Evolutionary conservation across 768 basidiomycete species (phyloP).

Genomic region (Naganishia antarctica): DNA sequence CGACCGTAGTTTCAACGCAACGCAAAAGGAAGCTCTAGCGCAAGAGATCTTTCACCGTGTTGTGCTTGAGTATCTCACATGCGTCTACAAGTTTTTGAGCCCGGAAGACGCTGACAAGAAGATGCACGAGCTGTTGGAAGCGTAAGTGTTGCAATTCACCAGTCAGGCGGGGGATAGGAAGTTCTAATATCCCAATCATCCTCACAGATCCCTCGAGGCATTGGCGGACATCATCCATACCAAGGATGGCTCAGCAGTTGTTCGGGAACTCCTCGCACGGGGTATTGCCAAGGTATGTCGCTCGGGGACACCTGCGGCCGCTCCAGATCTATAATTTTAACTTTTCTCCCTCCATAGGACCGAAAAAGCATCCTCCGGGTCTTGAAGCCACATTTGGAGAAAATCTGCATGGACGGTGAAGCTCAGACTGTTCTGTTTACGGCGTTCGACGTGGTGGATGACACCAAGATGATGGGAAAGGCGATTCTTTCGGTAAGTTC

Average conservation of each 20-base stretch:
- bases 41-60: conserved; percentile 84
- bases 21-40: conserved; percentile 80
- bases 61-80: conserved; percentile 75
- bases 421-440: conserved; percentile 86
- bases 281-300: conserved; percentile 67
- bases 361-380: conserved; percentile 85
- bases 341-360: conserved; percentile 58
- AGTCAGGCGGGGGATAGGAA: no score
- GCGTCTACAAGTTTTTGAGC: conserved; percentile 54
- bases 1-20: conserved; percentile 72
- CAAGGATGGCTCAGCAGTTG: conserved; percentile 78
- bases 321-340: not conserved
- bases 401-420: conserved; percentile 82
- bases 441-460: conserved; percentile 81
- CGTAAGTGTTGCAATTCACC: conserved; percentile 56
- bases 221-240: conserved; percentile 92
- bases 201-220: conserved; percentile 67
- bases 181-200: no score
- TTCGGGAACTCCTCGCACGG: conserved; percentile 74
- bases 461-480: conserved; percentile 84
- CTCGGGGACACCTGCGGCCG: no score
- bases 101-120: conserved; percentile 66
- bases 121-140: conserved; percentile 74
- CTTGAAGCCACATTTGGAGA: conserved; percentile 80
- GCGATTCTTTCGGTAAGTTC: conserved; percentile 58